phyloP scores from a whole-genome alignment of 192 early-diverging fungal genomes.

The Coemansia biformis region DNA sequence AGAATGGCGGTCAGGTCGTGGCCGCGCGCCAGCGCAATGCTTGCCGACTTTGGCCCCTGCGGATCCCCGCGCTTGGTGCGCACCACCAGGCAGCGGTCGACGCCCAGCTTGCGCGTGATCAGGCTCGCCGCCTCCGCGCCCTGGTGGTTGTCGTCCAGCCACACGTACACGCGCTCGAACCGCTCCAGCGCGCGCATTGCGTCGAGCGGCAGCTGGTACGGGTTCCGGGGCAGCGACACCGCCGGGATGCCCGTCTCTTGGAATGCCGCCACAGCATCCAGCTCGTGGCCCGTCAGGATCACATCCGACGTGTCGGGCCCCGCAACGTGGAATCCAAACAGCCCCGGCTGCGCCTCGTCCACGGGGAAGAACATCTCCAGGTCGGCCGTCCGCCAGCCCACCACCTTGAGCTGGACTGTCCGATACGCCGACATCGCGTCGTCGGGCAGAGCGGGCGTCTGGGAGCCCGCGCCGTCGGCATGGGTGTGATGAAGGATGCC shows the following conservation, averaged over 20 bases:
- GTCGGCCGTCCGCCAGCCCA: constrained; percentile 35
- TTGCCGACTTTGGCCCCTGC: constrained; percentile 53
- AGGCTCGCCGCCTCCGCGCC: constrained; percentile 56
- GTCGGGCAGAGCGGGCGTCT: neutral
- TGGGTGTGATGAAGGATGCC: no score
- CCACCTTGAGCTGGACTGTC: constrained; percentile 53
- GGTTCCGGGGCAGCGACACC: constrained; percentile 52
- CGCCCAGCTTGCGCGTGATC: constrained; percentile 60
- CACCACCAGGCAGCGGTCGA: constrained; percentile 58
- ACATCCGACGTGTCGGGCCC: constrained; percentile 36
- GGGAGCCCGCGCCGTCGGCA: neutral
- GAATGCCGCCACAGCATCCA: constrained; percentile 63
- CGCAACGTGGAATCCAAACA: constrained; percentile 62
- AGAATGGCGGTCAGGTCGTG: constrained; percentile 45
- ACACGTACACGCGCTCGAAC: constrained; percentile 61
- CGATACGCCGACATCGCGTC: constrained; percentile 9
- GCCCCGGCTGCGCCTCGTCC: constrained; percentile 46
- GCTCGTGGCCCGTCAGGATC: constrained; percentile 58
- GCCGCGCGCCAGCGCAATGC: constrained; percentile 48
- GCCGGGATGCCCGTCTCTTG: constrained; percentile 61
- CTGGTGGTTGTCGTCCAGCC: constrained; percentile 64
- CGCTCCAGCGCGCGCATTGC: constrained; percentile 58
- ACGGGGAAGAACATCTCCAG: constrained; percentile 54
- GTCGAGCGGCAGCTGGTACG: constrained; percentile 57
- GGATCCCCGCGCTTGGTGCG: constrained; percentile 37